Evolutionary conservation across 2,329 filamentous ascomycete species (phyloP).

Genomic region (Sclerotinia glacialis): DNA sequence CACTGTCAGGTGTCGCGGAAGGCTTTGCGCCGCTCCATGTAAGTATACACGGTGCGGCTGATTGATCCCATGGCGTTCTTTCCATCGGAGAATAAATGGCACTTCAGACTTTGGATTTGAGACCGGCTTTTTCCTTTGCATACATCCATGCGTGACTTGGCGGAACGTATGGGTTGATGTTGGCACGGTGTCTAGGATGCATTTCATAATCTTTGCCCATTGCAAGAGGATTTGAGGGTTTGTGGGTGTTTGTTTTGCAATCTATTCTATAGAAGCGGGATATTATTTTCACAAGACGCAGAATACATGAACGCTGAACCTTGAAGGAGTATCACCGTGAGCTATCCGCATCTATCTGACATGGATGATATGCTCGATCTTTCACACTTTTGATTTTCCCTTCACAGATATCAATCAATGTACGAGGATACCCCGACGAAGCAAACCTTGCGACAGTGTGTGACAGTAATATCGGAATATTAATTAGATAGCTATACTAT

Average conservation of each 20-base stretch:
- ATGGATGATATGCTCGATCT: not conserved
- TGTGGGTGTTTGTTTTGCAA: too few relatives aligned
- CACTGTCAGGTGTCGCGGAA: not conserved
- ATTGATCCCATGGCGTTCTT: not conserved
- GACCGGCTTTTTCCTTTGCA: conserved; percentile 6
- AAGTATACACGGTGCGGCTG: conserved; percentile 13
- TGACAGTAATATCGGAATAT: conserved; percentile 5
- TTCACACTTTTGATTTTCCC: not conserved
- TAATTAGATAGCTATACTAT: not conserved
- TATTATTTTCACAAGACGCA: not conserved
- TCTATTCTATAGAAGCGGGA: not conserved
- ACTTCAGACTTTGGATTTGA: not conserved
- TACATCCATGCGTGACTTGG: not conserved
- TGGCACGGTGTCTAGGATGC: conserved; percentile 5
- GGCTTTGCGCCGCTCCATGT: not conserved
- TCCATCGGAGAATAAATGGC: not conserved
- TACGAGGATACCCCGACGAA: not conserved
- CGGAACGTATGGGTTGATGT: not conserved
- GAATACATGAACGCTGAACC: conserved; percentile 6
- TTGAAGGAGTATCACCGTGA: not conserved
- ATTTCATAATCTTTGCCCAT: not conserved
- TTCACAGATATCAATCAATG: not conserved
- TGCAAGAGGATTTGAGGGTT: too few relatives aligned
- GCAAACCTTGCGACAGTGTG: not conserved
- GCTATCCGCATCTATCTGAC: not conserved